Evolutionary conservation across 176 grass and related monocot genomes (phyloP).

Genomic region (Hordeum vulgare): DNA sequence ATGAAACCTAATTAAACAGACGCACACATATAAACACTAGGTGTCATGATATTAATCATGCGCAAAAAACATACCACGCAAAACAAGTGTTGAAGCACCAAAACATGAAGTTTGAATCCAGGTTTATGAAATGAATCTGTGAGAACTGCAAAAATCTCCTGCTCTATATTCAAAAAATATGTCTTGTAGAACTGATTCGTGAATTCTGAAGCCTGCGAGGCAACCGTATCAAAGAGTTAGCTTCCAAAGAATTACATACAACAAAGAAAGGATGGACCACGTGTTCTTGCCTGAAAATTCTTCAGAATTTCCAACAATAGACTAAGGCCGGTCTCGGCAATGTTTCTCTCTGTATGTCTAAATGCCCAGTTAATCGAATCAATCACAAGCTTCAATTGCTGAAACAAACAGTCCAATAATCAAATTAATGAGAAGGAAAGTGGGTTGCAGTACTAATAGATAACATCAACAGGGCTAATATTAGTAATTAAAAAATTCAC

Average conservation of each 20-base stretch:
- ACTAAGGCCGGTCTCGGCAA: slow-evolving; percentile 95
- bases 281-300: slow-evolving; percentile 77
- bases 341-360: slow-evolving; percentile 98
- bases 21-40: neutral
- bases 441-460: neutral
- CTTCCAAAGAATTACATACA: neutral
- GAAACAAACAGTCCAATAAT: slow-evolving; percentile 28
- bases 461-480: neutral
- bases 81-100: slow-evolving; percentile 96
- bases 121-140: slow-evolving; percentile 99
- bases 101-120: slow-evolving; percentile 97
- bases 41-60: neutral
- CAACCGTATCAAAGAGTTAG: slow-evolving; percentile 12
- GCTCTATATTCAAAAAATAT: slow-evolving; percentile 89
- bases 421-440: slow-evolving; percentile 16
- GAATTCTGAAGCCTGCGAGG: slow-evolving; percentile 77
- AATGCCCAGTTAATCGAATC: slow-evolving; percentile 99
- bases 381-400: slow-evolving; percentile 99
- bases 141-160: slow-evolving; percentile 98
- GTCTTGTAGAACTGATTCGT: slow-evolving; percentile 98
- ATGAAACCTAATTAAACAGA: slow-evolving; percentile 12
- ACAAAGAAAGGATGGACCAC: neutral
- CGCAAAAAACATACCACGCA: slow-evolving; percentile 57
- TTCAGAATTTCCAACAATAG: slow-evolving; percentile 89
- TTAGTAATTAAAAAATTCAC: slow-evolving; percentile 10